Evolutionary conservation across 208 protist species (phyloP).

Genomic region (Leishmania martiniquensis): DNA sequence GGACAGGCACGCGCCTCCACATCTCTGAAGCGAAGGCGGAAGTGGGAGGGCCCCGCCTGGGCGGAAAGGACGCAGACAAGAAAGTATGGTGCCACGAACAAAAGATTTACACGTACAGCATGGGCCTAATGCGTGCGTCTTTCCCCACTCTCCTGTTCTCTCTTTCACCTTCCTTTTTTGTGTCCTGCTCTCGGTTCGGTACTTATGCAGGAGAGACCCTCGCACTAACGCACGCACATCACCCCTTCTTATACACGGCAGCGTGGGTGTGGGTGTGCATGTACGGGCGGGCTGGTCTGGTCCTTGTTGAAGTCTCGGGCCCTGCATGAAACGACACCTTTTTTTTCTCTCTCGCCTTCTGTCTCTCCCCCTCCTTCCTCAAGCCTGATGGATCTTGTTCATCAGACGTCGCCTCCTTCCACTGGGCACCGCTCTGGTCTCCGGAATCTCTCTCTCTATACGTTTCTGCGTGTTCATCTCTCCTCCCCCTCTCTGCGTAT

Average conservation of each 20-base stretch:
- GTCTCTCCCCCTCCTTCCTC: not conserved
- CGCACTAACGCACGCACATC: not conserved
- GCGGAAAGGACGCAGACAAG: not conserved
- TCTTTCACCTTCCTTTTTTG: not conserved
- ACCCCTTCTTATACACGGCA: not conserved
- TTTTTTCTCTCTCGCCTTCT: not conserved
- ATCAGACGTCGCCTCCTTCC: not conserved
- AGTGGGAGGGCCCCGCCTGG: too few relatives aligned
- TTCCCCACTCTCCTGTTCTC: not conserved
- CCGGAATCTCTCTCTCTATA: not conserved
- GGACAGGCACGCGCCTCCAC: too few relatives aligned
- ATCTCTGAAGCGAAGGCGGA: too few relatives aligned
- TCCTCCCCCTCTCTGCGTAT: not conserved
- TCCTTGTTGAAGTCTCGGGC: not conserved
- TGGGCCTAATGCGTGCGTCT: too few relatives aligned
- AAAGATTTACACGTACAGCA: too few relatives aligned
- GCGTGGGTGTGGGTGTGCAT: not conserved
- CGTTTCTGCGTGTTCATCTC: not conserved
- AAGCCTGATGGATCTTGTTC: not conserved
- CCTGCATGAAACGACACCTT: not conserved
- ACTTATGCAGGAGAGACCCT: not conserved
- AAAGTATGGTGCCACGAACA: too few relatives aligned
- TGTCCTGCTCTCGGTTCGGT: not conserved
- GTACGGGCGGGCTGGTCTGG: not conserved
- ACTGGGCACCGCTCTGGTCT: not conserved